These are phyloP conservation scores for Coleophoma cylindrospora DNA, from an alignment of 2,329 filamentous ascomycete genomes.

Conservation along the genomic window DNA sequence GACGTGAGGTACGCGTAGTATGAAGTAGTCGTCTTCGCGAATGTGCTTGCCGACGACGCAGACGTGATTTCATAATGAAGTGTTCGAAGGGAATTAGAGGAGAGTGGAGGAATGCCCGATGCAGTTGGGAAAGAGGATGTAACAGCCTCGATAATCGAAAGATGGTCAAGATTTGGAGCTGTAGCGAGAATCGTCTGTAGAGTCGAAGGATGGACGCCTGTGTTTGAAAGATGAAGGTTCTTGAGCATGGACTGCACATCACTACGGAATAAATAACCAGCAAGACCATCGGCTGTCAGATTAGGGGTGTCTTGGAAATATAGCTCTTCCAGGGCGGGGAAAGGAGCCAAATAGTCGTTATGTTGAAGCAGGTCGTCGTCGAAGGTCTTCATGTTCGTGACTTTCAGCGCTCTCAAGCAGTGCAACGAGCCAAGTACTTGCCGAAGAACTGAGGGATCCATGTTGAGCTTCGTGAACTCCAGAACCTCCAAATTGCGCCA, in stretches of 20 bases:
- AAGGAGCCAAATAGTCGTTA: constrained; percentile 60
- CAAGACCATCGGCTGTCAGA: constrained; percentile 67
- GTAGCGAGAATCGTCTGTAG: constrained; percentile 35
- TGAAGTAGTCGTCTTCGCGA: constrained; percentile 45
- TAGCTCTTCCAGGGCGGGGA: constrained; percentile 71
- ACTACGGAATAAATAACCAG: constrained; percentile 60
- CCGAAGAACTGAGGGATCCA: constrained; percentile 68
- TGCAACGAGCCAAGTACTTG: constrained; percentile 64
- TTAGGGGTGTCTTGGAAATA: constrained; percentile 66
- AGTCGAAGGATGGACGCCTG: constrained; percentile 53
- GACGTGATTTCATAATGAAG: constrained; percentile 81
- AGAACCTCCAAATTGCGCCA: constrained; percentile 71
- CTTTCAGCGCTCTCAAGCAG: constrained; percentile 67
- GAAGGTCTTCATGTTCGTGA: constrained; percentile 64
- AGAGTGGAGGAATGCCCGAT: constrained; percentile 53
- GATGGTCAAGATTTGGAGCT: constrained; percentile 33
- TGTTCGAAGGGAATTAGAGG: constrained; percentile 63
- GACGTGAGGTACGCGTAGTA: constrained; percentile 85
- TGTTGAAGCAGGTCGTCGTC: constrained; percentile 71
- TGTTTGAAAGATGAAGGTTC: constrained; percentile 66
- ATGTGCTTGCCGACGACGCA: constrained; percentile 50
- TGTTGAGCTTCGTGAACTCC: constrained; percentile 61
- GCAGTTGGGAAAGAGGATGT: constrained; percentile 50
- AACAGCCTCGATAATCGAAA: constrained; percentile 53
- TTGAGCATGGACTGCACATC: constrained; percentile 54